phyloP scores from a whole-genome alignment of 1,284 basidiomycete species.

The Ceraceosorus guamensis region DNA sequence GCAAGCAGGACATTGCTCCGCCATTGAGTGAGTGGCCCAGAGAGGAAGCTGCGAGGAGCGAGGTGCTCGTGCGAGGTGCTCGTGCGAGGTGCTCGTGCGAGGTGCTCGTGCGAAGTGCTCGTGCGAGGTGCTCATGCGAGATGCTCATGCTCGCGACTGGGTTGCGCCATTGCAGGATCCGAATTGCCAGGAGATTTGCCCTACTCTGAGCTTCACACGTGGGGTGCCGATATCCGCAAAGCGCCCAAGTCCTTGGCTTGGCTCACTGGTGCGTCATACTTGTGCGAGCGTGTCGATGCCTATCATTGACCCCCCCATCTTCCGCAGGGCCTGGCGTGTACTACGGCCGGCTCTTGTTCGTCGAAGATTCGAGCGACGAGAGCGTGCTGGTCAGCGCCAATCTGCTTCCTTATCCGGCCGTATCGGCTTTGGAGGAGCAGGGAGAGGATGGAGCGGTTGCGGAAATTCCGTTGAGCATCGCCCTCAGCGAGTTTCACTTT shows the following conservation, averaged over 20 bases:
- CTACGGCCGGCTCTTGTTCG: conserved; percentile 24
- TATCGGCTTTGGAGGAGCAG: conserved; percentile 12
- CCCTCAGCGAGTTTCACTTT: conserved; percentile 86
- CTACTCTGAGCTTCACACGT: conserved; percentile 51
- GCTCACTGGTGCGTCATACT: conserved; percentile 61
- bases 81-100: background rate
- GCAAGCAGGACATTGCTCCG: conserved; percentile 19
- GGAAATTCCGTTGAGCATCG: conserved; percentile 58
- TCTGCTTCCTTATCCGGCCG: conserved; percentile 45
- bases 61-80: background rate
- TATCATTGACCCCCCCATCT: no score
- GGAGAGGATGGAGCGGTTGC: conserved; percentile 13
- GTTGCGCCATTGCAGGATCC: conserved; percentile 15
- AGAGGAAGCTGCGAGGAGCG: background rate
- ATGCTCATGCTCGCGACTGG: background rate
- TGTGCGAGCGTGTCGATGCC: no score
- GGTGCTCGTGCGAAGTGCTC: background rate
- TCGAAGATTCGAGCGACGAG: conserved; percentile 52
- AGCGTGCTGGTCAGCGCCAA: conserved; percentile 68
- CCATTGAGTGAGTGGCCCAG: conserved; percentile 26
- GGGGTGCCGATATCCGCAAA: conserved; percentile 18
- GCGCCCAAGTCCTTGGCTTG: conserved; percentile 68
- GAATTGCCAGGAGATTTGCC: conserved; percentile 42
- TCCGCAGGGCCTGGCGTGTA: conserved; percentile 29
- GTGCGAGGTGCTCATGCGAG: background rate